Evolutionary conservation across 208 protist species (phyloP).

Genomic region (Leishmania turanica): DNA sequence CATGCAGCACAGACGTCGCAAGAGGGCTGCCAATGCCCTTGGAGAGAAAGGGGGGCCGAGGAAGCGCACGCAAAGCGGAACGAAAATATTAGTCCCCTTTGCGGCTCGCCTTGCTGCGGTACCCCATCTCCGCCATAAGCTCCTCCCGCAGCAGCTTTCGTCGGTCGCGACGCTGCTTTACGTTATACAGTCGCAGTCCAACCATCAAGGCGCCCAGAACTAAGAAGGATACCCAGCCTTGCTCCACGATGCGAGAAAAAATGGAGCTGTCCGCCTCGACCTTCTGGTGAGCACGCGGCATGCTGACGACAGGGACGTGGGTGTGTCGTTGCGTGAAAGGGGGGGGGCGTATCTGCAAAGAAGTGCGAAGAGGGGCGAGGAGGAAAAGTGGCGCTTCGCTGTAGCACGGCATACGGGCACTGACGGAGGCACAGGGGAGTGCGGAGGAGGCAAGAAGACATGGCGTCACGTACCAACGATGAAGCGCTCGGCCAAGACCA

Average conservation of each 20-base stretch:
- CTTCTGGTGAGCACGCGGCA: conserved; percentile 35
- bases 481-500: not conserved
- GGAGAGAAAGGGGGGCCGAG: not conserved
- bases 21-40: not conserved
- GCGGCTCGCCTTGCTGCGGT: conserved; percentile 23
- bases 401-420: too few relatives aligned
- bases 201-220: conserved; percentile 76
- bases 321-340: not conserved
- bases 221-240: conserved; percentile 78
- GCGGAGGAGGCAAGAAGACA: conserved; percentile 3
- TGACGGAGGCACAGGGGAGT: not conserved
- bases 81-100: conserved; percentile 20
- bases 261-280: conserved; percentile 36
- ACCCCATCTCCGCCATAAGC: conserved; percentile 67
- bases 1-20: not conserved
- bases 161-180: conserved; percentile 65
- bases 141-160: conserved; percentile 61
- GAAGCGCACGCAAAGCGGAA: not conserved
- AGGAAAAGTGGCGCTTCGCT: not conserved
- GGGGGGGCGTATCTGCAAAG: not conserved
- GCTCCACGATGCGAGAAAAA: conserved; percentile 46
- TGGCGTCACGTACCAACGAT: not conserved
- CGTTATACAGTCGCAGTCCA: conserved; percentile 79
- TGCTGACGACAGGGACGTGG: not conserved
- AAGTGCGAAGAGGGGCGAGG: not conserved